A percentile compares a stretch with the other conserved stretches of the same genome.
These are phyloP conservation scores for Lactarius sanguifluus DNA, from an alignment of 768 basidiomycete species.

Conservation along the genomic window DNA sequence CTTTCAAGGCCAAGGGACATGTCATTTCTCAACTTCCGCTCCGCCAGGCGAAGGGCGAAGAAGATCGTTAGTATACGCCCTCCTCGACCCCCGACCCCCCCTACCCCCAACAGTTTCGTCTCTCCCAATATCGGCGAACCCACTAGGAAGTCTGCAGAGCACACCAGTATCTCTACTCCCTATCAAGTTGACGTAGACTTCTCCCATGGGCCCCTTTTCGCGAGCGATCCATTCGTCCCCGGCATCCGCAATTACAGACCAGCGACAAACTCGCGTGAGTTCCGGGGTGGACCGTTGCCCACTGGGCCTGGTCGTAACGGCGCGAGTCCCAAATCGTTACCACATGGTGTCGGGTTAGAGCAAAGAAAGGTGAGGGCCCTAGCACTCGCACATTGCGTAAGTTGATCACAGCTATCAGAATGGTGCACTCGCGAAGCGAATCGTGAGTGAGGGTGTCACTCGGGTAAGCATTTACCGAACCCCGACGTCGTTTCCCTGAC, in stretches of 20 bases:
- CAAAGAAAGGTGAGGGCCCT: constrained; percentile 2
- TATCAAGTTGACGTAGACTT: constrained; percentile 22
- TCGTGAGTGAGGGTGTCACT: not conserved
- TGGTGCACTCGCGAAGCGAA: not conserved
- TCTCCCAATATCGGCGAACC: constrained; percentile 16
- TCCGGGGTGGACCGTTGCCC: not conserved
- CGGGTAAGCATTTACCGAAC: constrained; percentile 4
- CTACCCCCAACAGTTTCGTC: constrained; percentile 10
- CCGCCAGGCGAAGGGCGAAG: constrained; percentile 29
- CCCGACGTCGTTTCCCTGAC: not conserved
- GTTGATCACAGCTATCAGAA: constrained; percentile 16
- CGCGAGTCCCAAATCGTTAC: not conserved
- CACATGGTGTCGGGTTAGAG: not conserved
- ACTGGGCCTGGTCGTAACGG: not conserved
- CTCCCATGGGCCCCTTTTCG: constrained; percentile 17
- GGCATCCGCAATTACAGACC: not conserved
- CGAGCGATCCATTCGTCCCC: constrained; percentile 9
- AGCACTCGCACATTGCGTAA: not conserved
- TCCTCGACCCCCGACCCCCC: not conserved
- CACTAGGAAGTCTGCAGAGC: not conserved
- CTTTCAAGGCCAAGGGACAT: constrained; percentile 11
- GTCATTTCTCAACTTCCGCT: constrained; percentile 25
- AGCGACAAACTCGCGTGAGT: not conserved
- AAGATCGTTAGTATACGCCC: constrained; percentile 13
- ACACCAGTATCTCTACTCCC: not conserved